Evolutionary conservation across 169 alveolate species (phyloP).

Genomic region (Amoebophrya sp.): DNA sequence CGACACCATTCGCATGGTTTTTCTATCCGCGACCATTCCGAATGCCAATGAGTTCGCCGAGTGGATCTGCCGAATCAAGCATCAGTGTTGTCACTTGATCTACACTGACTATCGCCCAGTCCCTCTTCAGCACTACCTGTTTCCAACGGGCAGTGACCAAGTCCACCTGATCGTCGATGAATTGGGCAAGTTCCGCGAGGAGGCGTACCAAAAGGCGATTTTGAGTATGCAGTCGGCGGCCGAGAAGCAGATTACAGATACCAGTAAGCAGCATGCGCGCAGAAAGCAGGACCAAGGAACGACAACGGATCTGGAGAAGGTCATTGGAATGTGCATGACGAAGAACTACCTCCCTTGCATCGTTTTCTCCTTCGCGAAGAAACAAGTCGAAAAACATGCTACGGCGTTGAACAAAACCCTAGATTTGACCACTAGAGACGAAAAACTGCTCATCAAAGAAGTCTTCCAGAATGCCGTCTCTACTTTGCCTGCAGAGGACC

Average conservation of each 20-base stretch:
- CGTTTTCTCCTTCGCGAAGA: slow-evolving; percentile 92
- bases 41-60: slow-evolving; percentile 97
- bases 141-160: slow-evolving; percentile 91
- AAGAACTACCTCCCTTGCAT: slow-evolving; percentile 55
- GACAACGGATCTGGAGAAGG: background rate
- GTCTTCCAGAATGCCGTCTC: slow-evolving; percentile 91
- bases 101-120: slow-evolving; percentile 96
- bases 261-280: background rate
- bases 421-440: slow-evolving; percentile 71
- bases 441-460: slow-evolving; percentile 41
- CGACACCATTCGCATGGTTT: slow-evolving; percentile 82
- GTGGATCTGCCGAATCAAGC: slow-evolving; percentile 95
- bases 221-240: slow-evolving; percentile 34
- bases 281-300: background rate
- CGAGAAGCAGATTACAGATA: background rate
- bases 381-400: slow-evolving; percentile 94
- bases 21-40: slow-evolving; percentile 98
- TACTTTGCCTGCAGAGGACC: slow-evolving; percentile 86
- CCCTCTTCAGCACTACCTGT: slow-evolving; percentile 94
- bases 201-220: slow-evolving; percentile 57
- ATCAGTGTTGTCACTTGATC: slow-evolving; percentile 94
- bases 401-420: slow-evolving; percentile 68
- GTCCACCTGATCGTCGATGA: slow-evolving; percentile 90
- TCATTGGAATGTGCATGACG: background rate
- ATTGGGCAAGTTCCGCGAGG: slow-evolving; percentile 61